These are phyloP conservation scores for Leishmania gerbilli DNA, from an alignment of 208 protist genomes.

Conservation along the genomic window DNA sequence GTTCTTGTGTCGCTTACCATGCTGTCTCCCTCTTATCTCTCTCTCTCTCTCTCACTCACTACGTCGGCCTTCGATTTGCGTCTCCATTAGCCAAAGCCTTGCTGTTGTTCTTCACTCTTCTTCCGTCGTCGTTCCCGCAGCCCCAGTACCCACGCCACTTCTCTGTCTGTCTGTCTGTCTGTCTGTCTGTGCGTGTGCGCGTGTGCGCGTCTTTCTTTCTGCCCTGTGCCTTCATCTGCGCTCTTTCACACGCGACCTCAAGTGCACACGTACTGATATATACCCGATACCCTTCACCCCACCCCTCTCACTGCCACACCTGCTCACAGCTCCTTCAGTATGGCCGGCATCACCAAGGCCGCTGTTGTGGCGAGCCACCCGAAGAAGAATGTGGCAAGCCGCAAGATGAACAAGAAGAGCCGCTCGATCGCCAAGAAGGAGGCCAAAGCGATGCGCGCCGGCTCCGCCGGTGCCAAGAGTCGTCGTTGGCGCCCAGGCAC, in stretches of 20 bases:
- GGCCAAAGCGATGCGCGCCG: conserved; percentile 10
- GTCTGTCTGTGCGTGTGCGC: too few species aligned
- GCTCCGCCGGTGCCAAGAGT: conserved; percentile 92
- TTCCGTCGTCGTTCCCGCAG: not conserved
- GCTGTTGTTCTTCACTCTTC: not conserved
- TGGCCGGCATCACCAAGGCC: conserved; percentile 58
- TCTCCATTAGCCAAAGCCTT: not conserved
- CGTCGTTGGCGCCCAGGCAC: conserved; percentile 98
- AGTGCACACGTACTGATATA: not conserved
- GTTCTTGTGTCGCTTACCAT: not conserved
- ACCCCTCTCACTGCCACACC: not conserved
- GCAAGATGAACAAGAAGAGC: conserved; percentile 73
- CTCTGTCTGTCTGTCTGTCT: too few species aligned
- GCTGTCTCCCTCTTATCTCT: not conserved
- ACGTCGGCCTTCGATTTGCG: not conserved
- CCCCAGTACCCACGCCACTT: not conserved
- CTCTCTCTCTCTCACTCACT: not conserved
- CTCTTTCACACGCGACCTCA: not conserved
- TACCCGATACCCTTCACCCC: not conserved
- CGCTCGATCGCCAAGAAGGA: conserved; percentile 78
- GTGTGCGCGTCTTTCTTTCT: not conserved
- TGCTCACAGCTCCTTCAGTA: conserved; percentile 15
- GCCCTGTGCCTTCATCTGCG: not conserved
- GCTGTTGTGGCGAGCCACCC: conserved; percentile 64
- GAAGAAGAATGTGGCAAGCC: conserved; percentile 76